Percentiles rank a stretch among this genome's conserved stretches.
These are phyloP conservation scores for Aspergillus sclerotialis DNA, from an alignment of 2,329 filamentous ascomycete species.

Conservation along the genomic window DNA sequence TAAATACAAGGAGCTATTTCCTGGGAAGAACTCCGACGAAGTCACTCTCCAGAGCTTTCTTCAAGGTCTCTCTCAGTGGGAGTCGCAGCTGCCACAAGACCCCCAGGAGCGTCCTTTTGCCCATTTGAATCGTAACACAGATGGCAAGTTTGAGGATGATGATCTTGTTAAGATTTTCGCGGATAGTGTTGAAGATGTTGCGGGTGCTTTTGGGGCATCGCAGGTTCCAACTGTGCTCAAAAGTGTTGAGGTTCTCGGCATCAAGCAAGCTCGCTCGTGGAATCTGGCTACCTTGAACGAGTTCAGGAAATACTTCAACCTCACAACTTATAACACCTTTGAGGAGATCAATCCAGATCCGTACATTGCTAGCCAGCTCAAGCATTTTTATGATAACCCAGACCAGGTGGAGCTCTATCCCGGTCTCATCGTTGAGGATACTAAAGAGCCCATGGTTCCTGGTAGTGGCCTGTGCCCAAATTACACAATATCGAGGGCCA, in stretches of 20 bases:
- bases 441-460: conserved; percentile 45
- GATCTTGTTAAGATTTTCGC: conserved; percentile 52
- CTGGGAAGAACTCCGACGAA: conserved; percentile 27
- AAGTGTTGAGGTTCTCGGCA: conserved; percentile 56
- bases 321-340: conserved; percentile 44
- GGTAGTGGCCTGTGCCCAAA: conserved; percentile 46
- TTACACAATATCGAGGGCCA: conserved; percentile 35
- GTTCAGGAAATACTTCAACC: conserved; percentile 46
- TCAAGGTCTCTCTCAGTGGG: conserved; percentile 34
- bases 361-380: conserved; percentile 38
- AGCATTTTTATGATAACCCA: conserved; percentile 45
- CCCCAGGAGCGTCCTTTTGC: conserved; percentile 45
- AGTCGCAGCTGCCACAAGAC: conserved; percentile 35
- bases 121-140: conserved; percentile 39
- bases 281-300: conserved; percentile 55
- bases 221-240: conserved; percentile 54
- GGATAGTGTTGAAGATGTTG: conserved; percentile 54
- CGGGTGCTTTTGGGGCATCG: conserved; percentile 53
- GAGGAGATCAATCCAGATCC: conserved; percentile 48
- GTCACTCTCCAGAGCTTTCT: conserved; percentile 34
- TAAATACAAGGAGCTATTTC: conserved; percentile 44
- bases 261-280: conserved; percentile 56
- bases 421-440: conserved; percentile 49
- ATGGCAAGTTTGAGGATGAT: conserved; percentile 51
- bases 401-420: conserved; percentile 53